These are phyloP conservation scores for Cystofilobasidium capitatum DNA, from an alignment of 768 basidiomycete genomes.

Conservation along the genomic window DNA sequence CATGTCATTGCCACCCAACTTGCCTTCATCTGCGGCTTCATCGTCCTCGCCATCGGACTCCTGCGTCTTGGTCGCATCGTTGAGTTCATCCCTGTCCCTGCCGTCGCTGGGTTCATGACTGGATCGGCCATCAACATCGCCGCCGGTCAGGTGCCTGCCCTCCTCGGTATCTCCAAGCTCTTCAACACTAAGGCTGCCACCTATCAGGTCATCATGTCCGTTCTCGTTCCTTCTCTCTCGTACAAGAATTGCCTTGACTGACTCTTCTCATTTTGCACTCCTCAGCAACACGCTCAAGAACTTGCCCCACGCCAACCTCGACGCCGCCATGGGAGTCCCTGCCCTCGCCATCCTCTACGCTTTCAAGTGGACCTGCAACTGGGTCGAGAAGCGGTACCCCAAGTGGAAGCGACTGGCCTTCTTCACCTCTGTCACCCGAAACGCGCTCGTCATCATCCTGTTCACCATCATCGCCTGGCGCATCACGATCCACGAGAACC, in stretches of 20 bases:
- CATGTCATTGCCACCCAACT: constrained; percentile 74
- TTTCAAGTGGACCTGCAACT: constrained; percentile 38
- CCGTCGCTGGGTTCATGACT: constrained; percentile 64
- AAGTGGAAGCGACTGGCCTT: constrained; percentile 48
- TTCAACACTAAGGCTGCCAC: constrained; percentile 42
- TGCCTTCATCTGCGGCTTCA: constrained; percentile 64
- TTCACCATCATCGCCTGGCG: constrained; percentile 76
- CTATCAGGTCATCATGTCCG: constrained; percentile 22
- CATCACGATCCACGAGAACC: constrained; percentile 54
- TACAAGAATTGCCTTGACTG: too few species aligned
- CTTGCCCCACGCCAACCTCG: constrained; percentile 56
- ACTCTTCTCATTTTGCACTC: too few species aligned
- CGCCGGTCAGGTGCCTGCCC: constrained; percentile 72
- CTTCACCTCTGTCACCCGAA: constrained; percentile 47
- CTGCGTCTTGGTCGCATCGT: constrained; percentile 87
- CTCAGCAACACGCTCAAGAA: constrained; percentile 83
- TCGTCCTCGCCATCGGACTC: constrained; percentile 79
- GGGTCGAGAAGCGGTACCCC: constrained; percentile 32
- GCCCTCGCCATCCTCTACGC: constrained; percentile 49
- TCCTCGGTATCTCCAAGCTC: constrained; percentile 65
- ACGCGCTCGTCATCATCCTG: constrained; percentile 55
- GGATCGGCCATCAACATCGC: constrained; percentile 82
- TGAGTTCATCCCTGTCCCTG: constrained; percentile 68
- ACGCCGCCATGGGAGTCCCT: constrained; percentile 82
- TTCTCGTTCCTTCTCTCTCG: too few species aligned